Conservation (phyloP, 768 basidiomycete species). For the Tricholoma hemisulphureum region DNA sequence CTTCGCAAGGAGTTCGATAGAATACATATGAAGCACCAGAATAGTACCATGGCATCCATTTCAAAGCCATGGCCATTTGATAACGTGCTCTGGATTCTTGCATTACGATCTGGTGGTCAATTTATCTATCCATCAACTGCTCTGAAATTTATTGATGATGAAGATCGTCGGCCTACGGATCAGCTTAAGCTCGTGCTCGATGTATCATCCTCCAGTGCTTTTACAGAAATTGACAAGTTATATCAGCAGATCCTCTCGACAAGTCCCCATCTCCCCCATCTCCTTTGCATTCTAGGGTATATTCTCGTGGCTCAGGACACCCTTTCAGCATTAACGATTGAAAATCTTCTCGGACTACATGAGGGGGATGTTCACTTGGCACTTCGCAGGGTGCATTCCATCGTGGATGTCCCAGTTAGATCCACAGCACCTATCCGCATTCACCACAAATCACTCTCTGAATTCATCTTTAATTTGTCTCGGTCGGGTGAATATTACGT, state of each 20-base stretch:
- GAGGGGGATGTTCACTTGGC: no score
- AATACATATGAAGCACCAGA: neutral
- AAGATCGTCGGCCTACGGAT: neutral
- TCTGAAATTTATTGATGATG: neutral
- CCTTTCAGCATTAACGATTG: neutral
- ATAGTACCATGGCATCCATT: neutral
- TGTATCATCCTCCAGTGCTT: neutral
- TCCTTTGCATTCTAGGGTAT: neutral
- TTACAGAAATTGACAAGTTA: neutral
- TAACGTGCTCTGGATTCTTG: neutral
- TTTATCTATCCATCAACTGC: neutral
- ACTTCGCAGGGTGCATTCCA: no score
- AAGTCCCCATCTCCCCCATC: neutral
- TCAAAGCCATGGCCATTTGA: neutral
- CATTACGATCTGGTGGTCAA: neutral
- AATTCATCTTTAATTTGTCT: no score
- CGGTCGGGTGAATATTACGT: no score
- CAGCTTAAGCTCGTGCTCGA: neutral
- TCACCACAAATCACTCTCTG: no score
- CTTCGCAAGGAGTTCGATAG: neutral
- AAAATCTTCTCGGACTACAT: neutral
- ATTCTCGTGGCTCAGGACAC: neutral
- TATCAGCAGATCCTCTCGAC: slow-evolving; percentile 38
- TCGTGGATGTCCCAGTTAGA: no score
- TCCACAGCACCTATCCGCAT: no score